Base-by-base conservation (phyloP, 306 rosid genomes). In the Boehmeria nivea region DNA sequence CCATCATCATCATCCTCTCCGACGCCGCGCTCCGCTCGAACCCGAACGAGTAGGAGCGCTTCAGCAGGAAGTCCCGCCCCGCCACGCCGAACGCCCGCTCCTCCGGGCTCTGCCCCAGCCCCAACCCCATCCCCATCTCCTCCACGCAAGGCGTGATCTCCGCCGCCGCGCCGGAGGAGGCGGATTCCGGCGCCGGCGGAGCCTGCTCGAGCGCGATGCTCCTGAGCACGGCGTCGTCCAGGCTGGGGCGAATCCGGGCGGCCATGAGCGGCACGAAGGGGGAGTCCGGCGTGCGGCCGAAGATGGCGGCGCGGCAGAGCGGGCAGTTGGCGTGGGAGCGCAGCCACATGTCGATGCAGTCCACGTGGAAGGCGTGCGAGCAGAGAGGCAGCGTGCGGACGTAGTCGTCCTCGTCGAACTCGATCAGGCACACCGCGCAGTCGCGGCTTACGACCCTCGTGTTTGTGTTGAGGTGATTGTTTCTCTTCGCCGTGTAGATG, bases 301-400 rank as follows among this genome's bases (percentile, higher is more conserved):
- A 70, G 13, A 90, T 81, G 2, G 79, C 94, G 39, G 95, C 83
- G 22, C 98, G 94, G 79, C 95, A 90, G 61, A 90, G 95, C 0
- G 98, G 98, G 40, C 98, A 90, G 74, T 84, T 90, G 7, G 95
- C 94, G 76, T 90, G 98, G 0, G 98, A 90, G 46, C 95, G 68
- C 5, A 90, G 87, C 98, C 98, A 90, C 16, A 81, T 77, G 34
- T 90, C 98, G 72, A 90, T 90, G 61, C 98, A 90, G 8, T 90
- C 98, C 0, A 82, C 72, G 56, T 90, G 98, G 51, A 90, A 90
- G 0, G 90, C 84, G 79, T 90, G 98, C 0, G 85, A 87, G 39
- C 98, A 90, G 1, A 80, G 65, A 0, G 98, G 98, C 0, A 90
- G 79, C 24, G 95, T 86, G 0, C 98, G 76, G 1, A 90, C 88